These are phyloP conservation scores for Mortierella sp. DNA, from an alignment of 371 early-diverging fungal genomes.

Conservation along the genomic window DNA sequence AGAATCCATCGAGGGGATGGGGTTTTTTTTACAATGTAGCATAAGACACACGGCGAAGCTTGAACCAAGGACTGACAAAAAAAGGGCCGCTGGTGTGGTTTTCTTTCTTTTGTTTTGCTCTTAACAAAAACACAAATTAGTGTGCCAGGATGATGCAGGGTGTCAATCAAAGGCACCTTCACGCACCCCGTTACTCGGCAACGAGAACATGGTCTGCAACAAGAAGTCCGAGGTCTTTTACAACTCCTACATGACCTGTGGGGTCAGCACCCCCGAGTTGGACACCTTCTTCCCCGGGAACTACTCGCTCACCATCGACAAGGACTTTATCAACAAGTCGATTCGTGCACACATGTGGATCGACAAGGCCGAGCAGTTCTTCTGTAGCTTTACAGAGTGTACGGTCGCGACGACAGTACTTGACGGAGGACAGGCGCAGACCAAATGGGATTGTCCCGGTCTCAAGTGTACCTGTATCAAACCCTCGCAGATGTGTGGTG, in stretches of 20 bases:
- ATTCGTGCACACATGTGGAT: conserved; percentile 43
- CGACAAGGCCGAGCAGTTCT: conserved; percentile 40
- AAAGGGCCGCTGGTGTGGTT: too few species aligned
- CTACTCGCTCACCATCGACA: conserved; percentile 33
- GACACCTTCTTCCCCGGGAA: conserved; percentile 33
- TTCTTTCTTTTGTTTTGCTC: background rate
- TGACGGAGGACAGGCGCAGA: conserved; percentile 21
- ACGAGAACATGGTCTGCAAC: conserved; percentile 56
- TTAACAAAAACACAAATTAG: conserved; percentile 1
- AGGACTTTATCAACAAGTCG: conserved; percentile 34
- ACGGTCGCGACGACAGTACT: conserved; percentile 19
- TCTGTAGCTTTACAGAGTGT: conserved; percentile 27
- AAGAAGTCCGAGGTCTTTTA: conserved; percentile 49
- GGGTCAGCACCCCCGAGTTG: conserved; percentile 25
- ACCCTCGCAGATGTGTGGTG: conserved; percentile 47
- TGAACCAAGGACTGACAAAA: too few species aligned
- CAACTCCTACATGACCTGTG: conserved; percentile 40
- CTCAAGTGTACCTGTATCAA: conserved; percentile 31
- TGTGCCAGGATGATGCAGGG: conserved; percentile 39
- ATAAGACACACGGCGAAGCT: background rate
- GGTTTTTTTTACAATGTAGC: background rate
- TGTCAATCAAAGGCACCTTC: conserved; percentile 37
- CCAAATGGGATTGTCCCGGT: conserved; percentile 38
- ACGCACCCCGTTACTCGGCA: conserved; percentile 38
- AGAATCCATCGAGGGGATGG: too few species aligned